Evolutionary conservation across 2,329 filamentous ascomycete species (phyloP).

Genomic region (Calycina herbarum): DNA sequence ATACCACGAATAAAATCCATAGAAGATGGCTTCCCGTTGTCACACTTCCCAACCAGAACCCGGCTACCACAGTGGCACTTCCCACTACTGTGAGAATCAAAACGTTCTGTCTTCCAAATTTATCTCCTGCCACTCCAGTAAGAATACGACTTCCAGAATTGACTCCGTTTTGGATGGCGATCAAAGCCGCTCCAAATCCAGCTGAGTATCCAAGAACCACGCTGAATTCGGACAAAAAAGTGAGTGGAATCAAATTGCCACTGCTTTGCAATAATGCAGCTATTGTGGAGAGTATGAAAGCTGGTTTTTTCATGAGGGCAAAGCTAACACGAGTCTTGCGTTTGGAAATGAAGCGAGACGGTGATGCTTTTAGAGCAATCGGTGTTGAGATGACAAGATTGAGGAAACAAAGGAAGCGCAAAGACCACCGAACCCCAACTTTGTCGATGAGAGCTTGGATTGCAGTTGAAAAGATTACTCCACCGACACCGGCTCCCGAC

Average conservation of each 20-base stretch:
- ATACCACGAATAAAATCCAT: slow-evolving; percentile 45
- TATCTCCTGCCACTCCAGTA: slow-evolving; percentile 48
- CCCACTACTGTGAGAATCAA: slow-evolving; percentile 44
- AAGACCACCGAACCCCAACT: slow-evolving; percentile 47
- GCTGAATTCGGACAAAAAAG: slow-evolving; percentile 50
- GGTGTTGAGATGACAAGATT: slow-evolving; percentile 43
- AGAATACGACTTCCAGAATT: slow-evolving; percentile 47
- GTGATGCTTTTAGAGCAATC: slow-evolving; percentile 43
- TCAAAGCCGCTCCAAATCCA: slow-evolving; percentile 43
- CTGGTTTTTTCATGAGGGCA: slow-evolving; percentile 40
- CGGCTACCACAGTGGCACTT: slow-evolving; percentile 40
- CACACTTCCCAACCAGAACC: slow-evolving; percentile 40
- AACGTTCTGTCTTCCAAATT: slow-evolving; percentile 49
- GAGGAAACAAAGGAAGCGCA: slow-evolving; percentile 43
- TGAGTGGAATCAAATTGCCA: slow-evolving; percentile 48
- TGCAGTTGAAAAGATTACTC: slow-evolving; percentile 44
- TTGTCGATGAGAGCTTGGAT: slow-evolving; percentile 43
- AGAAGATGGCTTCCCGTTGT: slow-evolving; percentile 35
- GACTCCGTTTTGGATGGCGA: slow-evolving; percentile 48
- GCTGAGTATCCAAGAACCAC: slow-evolving; percentile 45
- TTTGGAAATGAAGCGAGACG: slow-evolving; percentile 41
- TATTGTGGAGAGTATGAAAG: slow-evolving; percentile 44
- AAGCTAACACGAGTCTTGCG: slow-evolving; percentile 43
- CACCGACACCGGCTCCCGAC: slow-evolving; percentile 45
- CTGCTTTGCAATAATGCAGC: slow-evolving; percentile 46